Evolutionary conservation across 2,329 filamentous ascomycete species (phyloP).

Genomic region (Huntiella savannae): DNA sequence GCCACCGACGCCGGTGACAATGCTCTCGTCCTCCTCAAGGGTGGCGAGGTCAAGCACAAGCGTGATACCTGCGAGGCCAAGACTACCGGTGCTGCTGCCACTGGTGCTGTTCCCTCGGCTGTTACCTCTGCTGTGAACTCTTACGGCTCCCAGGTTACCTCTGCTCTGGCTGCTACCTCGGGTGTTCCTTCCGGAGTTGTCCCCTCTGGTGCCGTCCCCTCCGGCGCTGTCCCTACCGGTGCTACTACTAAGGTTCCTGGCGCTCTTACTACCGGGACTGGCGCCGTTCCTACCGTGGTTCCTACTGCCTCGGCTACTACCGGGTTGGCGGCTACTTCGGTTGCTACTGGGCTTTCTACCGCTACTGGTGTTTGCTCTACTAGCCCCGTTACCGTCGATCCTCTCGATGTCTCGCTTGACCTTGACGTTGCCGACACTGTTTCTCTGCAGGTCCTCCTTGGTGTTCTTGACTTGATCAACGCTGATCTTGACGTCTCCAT

Average conservation of each 20-base stretch:
- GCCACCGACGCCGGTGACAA: neutral
- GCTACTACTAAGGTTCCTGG: too few relatives aligned
- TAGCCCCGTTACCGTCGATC: constrained; percentile 7
- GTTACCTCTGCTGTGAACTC: neutral
- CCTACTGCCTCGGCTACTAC: neutral
- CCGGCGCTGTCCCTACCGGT: neutral
- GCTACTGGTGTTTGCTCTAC: neutral
- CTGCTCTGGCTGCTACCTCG: neutral
- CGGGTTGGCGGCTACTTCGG: neutral
- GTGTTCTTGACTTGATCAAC: constrained; percentile 7
- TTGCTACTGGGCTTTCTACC: too few relatives aligned
- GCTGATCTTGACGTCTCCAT: constrained; percentile 3
- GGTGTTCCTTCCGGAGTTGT: neutral
- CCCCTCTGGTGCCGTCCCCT: neutral
- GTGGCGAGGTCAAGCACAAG: neutral
- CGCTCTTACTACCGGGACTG: neutral
- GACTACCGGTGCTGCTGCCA: neutral
- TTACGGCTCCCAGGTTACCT: neutral
- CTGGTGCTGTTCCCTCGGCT: neutral
- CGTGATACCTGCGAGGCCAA: neutral
- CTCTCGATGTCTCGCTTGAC: constrained; percentile 2
- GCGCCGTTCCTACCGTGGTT: neutral
- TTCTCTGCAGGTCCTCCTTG: constrained; percentile 4
- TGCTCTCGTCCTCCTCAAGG: neutral
- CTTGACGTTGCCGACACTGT: constrained; percentile 4